These are phyloP conservation scores for Lagenaria siceraria DNA, from an alignment of 306 rosid genomes.

Conservation along the genomic window DNA sequence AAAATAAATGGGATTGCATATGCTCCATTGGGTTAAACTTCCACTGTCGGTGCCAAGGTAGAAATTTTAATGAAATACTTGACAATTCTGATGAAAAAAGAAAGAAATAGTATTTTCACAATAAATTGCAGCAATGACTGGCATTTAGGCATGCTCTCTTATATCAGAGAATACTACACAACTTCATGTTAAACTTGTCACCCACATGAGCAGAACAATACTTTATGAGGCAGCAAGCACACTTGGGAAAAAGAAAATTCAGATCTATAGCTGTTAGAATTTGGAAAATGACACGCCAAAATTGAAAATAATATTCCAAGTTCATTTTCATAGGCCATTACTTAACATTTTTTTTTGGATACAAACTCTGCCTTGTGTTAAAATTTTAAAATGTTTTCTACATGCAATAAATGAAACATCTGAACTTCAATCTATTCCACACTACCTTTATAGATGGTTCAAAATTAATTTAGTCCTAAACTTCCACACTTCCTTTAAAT, in stretches of 20 bases:
- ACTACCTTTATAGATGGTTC: too few relatives aligned
- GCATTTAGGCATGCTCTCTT: not conserved
- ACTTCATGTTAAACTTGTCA: not conserved
- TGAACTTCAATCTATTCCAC: not conserved
- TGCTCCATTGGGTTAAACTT: not conserved
- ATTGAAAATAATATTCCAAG: too few relatives aligned
- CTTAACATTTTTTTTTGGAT: too few relatives aligned
- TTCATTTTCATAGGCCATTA: too few relatives aligned
- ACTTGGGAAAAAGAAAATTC: too few relatives aligned
- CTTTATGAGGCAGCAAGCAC: too few relatives aligned
- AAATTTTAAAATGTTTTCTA: not conserved
- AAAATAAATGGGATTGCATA: not conserved
- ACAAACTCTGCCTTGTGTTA: too few relatives aligned
- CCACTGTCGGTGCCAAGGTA: not conserved
- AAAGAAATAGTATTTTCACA: not conserved
- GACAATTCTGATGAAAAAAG: not conserved
- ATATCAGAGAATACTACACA: not conserved
- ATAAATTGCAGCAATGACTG: not conserved
- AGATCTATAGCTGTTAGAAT: too few relatives aligned
- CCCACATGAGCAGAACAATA: not conserved
- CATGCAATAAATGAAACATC: not conserved
- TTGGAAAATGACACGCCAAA: too few relatives aligned
- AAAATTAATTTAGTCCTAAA: too few relatives aligned
- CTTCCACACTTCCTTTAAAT: too few relatives aligned
- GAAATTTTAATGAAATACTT: not conserved